A percentile compares a stretch with the other conserved stretches of the same genome.
Conservation (phyloP, 345 rosid species). For the Pistacia integerrima region DNA sequence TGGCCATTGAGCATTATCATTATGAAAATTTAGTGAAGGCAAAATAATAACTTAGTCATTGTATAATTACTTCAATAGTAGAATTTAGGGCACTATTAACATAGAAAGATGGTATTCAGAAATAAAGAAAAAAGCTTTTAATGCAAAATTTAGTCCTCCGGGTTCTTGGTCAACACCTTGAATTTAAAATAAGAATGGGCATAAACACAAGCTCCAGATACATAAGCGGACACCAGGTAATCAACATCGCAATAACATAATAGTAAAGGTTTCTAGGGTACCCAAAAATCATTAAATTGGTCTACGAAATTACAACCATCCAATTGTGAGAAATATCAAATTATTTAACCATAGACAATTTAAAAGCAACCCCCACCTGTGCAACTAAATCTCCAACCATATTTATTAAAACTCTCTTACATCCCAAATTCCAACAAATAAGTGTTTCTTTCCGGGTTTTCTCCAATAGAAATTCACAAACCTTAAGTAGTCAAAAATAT, state of each 20-base stretch:
- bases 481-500: constrained; percentile 96
- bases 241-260: constrained; percentile 3
- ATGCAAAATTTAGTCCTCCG: not conserved
- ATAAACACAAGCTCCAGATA: not conserved
- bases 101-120: not conserved
- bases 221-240: not conserved
- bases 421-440: constrained; percentile 8
- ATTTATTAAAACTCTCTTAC: not conserved
- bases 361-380: not conserved
- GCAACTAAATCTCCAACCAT: constrained; percentile 8
- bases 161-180: not conserved
- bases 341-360: not conserved
- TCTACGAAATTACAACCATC: not conserved
- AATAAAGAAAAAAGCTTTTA: not conserved
- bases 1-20: not conserved
- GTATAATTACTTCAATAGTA: not conserved
- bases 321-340: not conserved
- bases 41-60: not conserved
- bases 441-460: not conserved
- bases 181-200: constrained; percentile 3
- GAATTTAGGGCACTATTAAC: not conserved
- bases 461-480: constrained; percentile 27
- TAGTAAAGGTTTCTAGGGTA: not conserved
- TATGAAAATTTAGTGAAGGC: not conserved
- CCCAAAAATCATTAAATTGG: no score